These are phyloP conservation scores for Ogataea zsoltii DNA, from an alignment of 805 yeast species.

Conservation along the genomic window DNA sequence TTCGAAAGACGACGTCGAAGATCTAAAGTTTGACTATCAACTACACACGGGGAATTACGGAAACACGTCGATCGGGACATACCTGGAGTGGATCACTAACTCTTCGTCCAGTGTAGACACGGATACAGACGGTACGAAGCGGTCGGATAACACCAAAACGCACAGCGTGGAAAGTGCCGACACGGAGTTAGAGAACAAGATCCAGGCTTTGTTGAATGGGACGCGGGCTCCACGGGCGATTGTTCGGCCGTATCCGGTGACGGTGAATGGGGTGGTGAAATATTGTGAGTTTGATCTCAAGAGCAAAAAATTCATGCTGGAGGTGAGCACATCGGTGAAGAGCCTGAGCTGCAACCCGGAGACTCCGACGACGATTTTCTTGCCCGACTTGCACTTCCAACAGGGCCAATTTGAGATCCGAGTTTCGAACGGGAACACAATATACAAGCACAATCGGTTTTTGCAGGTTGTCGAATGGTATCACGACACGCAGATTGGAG, in stretches of 20 bases:
- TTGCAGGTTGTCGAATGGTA: slow-evolving; percentile 70
- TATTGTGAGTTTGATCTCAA: slow-evolving; percentile 60
- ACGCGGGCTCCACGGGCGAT: slow-evolving; percentile 74
- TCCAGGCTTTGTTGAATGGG: slow-evolving; percentile 42
- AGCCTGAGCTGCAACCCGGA: not conserved
- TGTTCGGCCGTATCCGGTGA: slow-evolving; percentile 72
- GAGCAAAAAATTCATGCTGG: slow-evolving; percentile 46
- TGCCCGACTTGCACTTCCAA: slow-evolving; percentile 75
- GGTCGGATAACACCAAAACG: slow-evolving; percentile 4
- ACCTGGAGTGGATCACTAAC: slow-evolving; percentile 27
- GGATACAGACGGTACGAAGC: slow-evolving; percentile 3
- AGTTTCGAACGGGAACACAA: slow-evolving; percentile 51
- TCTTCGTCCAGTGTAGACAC: slow-evolving; percentile 14
- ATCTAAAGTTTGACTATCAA: slow-evolving; percentile 15
- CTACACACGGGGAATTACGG: slow-evolving; percentile 18
- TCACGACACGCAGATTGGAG: slow-evolving; percentile 42
- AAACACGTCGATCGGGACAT: slow-evolving; percentile 18
- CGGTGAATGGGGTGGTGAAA: slow-evolving; percentile 58
- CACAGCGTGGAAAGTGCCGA: slow-evolving; percentile 12
- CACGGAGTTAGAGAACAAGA: slow-evolving; percentile 16
- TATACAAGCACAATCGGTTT: slow-evolving; percentile 49
- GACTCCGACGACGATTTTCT: slow-evolving; percentile 58
- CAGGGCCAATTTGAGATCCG: slow-evolving; percentile 48
- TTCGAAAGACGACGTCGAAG: slow-evolving; percentile 59
- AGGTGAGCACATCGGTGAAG: slow-evolving; percentile 37